phyloP scores from a whole-genome alignment of 371 early-diverging fungal species.

The Apophysomyces trapeziformis region DNA sequence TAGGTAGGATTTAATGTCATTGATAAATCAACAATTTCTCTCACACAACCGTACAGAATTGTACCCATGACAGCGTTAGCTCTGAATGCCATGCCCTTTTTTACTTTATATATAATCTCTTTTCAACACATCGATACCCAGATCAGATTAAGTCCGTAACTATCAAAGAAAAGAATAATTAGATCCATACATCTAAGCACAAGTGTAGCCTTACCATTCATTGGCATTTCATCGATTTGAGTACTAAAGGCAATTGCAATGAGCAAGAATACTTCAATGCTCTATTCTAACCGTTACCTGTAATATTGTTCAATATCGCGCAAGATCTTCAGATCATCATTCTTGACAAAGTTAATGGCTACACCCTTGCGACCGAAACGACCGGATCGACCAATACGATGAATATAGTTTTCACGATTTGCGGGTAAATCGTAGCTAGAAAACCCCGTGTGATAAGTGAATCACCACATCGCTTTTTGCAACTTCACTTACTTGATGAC shows the following conservation, averaged over 20 bases:
- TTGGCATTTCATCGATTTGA: slow-evolving; percentile 96
- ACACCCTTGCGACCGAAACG: slow-evolving; percentile 99
- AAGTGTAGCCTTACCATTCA: slow-evolving; percentile 60
- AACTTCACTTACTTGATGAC: slow-evolving; percentile 63
- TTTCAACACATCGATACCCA: not conserved
- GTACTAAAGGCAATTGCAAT: slow-evolving; percentile 77
- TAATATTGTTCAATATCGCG: slow-evolving; percentile 93
- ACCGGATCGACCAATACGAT: slow-evolving; percentile 99
- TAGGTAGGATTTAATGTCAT: no score
- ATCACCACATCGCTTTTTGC: not conserved
- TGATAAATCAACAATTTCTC: not conserved
- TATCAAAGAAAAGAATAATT: slow-evolving; percentile 11
- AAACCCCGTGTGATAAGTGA: slow-evolving; percentile 47
- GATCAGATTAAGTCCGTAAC: slow-evolving; percentile 31
- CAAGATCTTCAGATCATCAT: slow-evolving; percentile 87
- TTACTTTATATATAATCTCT: not conserved
- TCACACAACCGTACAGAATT: not conserved
- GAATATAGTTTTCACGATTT: slow-evolving; percentile 97
- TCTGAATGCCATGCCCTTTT: not conserved
- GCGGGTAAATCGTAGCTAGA: slow-evolving; percentile 98
- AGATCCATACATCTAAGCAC: not conserved
- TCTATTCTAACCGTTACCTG: slow-evolving; percentile 24
- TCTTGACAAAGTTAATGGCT: slow-evolving; percentile 98
- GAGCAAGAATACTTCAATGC: slow-evolving; percentile 33
- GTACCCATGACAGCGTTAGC: not conserved